Percentiles rank a stretch among this genome's conserved stretches.
Conservation (phyloP, 1,284 basidiomycete genomes). For the Anthracocystis setariae region DNA sequence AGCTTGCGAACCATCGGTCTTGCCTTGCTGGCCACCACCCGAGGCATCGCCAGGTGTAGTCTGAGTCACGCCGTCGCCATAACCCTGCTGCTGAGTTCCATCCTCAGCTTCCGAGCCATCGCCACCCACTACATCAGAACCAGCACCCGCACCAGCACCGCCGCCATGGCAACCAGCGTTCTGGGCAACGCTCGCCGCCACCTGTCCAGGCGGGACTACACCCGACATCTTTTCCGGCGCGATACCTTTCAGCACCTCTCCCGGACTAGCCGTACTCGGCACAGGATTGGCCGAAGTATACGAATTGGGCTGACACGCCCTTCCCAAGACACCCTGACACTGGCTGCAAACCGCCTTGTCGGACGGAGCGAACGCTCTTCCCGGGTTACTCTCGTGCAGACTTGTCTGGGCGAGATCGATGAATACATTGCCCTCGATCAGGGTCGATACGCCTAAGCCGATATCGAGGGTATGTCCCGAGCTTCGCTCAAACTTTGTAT, state of each 20-base stretch:
- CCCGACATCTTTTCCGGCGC: conserved; percentile 10
- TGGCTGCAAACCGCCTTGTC: conserved; percentile 18
- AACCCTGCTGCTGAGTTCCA: conserved; percentile 11
- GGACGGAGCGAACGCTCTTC: conserved; percentile 28
- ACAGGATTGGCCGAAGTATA: conserved; percentile 24
- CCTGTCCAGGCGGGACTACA: conserved; percentile 23
- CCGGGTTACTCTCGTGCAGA: conserved; percentile 24
- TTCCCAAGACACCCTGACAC: conserved; percentile 20
- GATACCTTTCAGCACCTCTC: conserved; percentile 23
- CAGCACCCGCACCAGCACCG: neutral
- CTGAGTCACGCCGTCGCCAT: neutral
- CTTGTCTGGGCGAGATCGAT: conserved; percentile 31
- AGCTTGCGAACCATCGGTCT: neutral
- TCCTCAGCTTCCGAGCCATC: neutral
- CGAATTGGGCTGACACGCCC: conserved; percentile 40
- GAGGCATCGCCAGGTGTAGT: conserved; percentile 1
- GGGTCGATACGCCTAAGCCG: conserved; percentile 15
- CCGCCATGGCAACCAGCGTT: conserved; percentile 10
- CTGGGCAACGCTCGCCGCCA: conserved; percentile 1
- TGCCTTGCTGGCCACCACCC: neutral
- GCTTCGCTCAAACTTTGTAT: conserved; percentile 24
- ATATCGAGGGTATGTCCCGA: conserved; percentile 40
- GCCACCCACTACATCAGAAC: neutral
- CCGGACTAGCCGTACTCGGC: conserved; percentile 26
- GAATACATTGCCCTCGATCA: conserved; percentile 50